phyloP scores from a whole-genome alignment of 345 rosid genomes.

The Camelina hispida region DNA sequence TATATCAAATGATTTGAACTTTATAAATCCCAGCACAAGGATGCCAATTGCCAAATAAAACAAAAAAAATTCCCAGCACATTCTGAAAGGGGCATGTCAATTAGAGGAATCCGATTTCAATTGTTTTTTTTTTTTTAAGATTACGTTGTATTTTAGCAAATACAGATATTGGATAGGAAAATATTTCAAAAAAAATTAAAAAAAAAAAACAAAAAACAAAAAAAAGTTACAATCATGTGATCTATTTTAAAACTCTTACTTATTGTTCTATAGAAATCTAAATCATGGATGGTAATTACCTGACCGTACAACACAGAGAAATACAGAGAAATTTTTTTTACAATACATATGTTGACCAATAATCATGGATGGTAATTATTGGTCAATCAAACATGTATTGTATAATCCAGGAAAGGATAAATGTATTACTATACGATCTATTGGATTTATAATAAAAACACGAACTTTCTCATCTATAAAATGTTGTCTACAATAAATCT shows the following conservation, averaged over 20 bases:
- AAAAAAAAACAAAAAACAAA: not conserved
- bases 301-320: not conserved
- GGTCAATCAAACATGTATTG: too few species aligned
- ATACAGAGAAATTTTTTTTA: too few species aligned
- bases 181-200: not conserved
- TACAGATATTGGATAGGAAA: not conserved
- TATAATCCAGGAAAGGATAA: not conserved
- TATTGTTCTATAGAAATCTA: not conserved
- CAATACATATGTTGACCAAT: too few species aligned
- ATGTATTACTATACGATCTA: not conserved
- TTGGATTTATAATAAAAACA: not conserved
- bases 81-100: constrained; percentile 22
- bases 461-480: not conserved
- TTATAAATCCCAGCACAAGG: not conserved
- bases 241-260: not conserved
- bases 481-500: not conserved
- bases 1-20: not conserved
- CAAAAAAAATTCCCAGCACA: constrained; percentile 11
- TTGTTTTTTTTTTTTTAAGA: not conserved
- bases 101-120: not conserved
- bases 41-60: not conserved
- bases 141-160: not conserved
- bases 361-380: too few species aligned
- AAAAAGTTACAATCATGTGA: not conserved
- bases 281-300: not conserved